Percentiles rank a stretch among this genome's conserved stretches.
Evolutionary conservation across 805 yeast genomes (phyloP).

Genomic region (Monosporozyma siamensis): DNA sequence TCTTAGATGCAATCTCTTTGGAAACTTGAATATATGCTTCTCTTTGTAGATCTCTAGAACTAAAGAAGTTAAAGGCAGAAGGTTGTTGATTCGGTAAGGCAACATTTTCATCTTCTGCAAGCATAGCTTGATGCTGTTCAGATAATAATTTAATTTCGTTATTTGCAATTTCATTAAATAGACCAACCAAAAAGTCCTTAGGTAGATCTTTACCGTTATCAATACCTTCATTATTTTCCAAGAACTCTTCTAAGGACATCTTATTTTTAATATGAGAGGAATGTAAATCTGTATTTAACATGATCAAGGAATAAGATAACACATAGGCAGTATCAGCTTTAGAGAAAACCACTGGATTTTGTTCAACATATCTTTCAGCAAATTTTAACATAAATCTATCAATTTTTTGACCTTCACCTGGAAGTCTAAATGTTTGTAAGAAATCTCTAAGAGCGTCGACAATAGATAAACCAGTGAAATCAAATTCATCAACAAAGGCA

Average conservation of each 20-base stretch:
- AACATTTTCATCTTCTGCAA: constrained; percentile 49
- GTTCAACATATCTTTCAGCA: constrained; percentile 84
- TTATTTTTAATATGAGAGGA: constrained; percentile 75
- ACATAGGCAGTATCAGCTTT: constrained; percentile 93
- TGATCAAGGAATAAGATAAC: constrained; percentile 80
- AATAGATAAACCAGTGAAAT: constrained; percentile 58
- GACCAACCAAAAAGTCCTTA: constrained; percentile 53
- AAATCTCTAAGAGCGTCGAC: constrained; percentile 80
- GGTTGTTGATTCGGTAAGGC: constrained; percentile 29
- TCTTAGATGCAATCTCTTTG: constrained; percentile 79
- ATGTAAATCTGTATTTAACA: constrained; percentile 92
- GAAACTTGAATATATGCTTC: constrained; percentile 93
- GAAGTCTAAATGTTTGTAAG: constrained; percentile 82
- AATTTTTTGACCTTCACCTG: constrained; percentile 97
- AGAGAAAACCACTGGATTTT: constrained; percentile 79
- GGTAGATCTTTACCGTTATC: constrained; percentile 86
- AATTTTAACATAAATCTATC: constrained; percentile 95
- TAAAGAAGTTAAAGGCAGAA: constrained; percentile 48
- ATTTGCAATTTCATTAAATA: constrained; percentile 67
- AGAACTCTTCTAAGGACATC: constrained; percentile 83
- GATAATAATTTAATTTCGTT: constrained; percentile 87
- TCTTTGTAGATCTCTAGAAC: constrained; percentile 58
- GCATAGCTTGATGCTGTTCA: constrained; percentile 86
- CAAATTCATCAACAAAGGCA: constrained; percentile 82
- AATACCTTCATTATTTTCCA: constrained; percentile 81